phyloP scores from a whole-genome alignment of 148 eudicot species.

The Fagopyrum esculentum region DNA sequence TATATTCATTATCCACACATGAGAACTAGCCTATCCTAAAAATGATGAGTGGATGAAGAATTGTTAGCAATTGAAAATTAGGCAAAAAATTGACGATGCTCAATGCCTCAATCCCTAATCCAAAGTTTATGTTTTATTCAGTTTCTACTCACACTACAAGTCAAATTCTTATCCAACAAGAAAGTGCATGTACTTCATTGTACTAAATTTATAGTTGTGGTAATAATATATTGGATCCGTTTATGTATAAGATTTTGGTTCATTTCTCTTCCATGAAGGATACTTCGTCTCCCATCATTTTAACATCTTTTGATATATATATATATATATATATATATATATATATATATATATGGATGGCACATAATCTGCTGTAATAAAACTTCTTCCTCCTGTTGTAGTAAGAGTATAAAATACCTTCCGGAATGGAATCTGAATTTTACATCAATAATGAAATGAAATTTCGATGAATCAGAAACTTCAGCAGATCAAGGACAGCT shows the following conservation, averaged over 20 bases:
- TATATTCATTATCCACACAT: not conserved
- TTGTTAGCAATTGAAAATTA: not conserved
- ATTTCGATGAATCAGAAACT: not conserved
- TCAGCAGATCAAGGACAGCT: slow-evolving; percentile 6
- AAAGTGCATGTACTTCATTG: not conserved
- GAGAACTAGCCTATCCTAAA: not conserved
- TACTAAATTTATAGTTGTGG: not conserved
- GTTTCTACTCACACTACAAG: not conserved
- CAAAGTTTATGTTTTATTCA: not conserved
- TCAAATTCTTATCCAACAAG: not conserved
- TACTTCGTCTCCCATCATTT: not conserved
- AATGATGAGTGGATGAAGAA: not conserved
- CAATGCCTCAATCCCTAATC: not conserved
- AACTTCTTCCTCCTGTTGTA: not conserved
- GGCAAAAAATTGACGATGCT: not conserved
- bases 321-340: not conserved
- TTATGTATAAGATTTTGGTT: no score
- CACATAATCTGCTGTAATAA: not conserved
- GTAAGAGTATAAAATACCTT: not conserved
- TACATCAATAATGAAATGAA: not conserved
- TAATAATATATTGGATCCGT: not conserved
- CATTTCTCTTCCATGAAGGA: not conserved
- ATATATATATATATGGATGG: not conserved
- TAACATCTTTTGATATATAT: not conserved
- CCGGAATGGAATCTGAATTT: not conserved